Evolutionary conservation across 192 early-diverging fungal species (phyloP), one percentile per base, ranked within the genome.

Genomic region (Backusella morwellensis): DNA sequence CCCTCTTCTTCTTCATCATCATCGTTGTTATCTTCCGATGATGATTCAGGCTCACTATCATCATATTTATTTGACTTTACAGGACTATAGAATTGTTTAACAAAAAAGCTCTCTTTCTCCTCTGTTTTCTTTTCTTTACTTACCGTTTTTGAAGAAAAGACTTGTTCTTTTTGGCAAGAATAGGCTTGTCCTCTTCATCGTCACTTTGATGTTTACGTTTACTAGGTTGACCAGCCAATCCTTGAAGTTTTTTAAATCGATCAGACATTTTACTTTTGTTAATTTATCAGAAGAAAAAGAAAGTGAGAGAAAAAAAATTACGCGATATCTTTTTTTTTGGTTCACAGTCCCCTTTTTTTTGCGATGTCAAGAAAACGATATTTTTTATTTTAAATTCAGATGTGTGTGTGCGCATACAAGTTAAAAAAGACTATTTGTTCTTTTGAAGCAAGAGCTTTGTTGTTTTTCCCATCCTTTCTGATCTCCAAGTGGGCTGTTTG

Each of bases 1-100:
- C 73, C 56, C 32, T 72, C 76, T 26, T 77, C 76, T 66, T 78
- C 78, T 2, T 84, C 86, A 68, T 88, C 69, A 11, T 83, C 73
- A 23, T 74, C 66, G 19, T 73, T 14, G 21, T 80, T 47, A 21
- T 74, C 66, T 29, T 79, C 78, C 11, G 42, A 44, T 44, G 42
- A 44, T 44, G 42, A 44, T 15, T 79, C 78, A 7, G 54, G n/a
- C 34, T 73, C 78, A 21, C 69, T 72, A 59, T 50, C n/a, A 2
- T 8, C 69, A n/a, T 69, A 69, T 21, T 69, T 69, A n/a, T 69
- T 69, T n/a, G 68, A 6, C 9, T 69, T 69, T 69, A 69, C 35
- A 36, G 34, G n/a, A 69, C 68, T 32, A 32, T 32, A 32, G 32
- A 29, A 3, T 32, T 32, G 32, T 32, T 32, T 32, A 32, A 3